These are phyloP conservation scores for Byssothecium circinans DNA, from an alignment of 2,329 filamentous ascomycete species.

Conservation along the genomic window DNA sequence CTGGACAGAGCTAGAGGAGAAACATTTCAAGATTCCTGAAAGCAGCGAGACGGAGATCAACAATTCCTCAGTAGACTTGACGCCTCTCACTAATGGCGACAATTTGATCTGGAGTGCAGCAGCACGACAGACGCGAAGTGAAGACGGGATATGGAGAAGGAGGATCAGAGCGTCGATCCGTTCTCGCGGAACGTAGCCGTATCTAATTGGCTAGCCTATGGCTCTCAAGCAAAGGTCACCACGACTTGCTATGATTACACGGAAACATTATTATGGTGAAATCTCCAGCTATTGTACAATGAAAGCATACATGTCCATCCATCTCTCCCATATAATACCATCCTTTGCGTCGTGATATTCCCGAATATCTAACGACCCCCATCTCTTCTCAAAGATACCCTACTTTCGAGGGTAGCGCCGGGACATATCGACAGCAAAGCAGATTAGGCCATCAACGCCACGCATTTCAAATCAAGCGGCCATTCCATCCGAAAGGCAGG, in stretches of 20 bases:
- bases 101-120: not conserved
- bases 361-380: not conserved
- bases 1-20: not conserved
- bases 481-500: not conserved
- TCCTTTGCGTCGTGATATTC: not conserved
- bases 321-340: not conserved
- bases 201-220: constrained; percentile 16
- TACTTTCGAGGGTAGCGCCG: too few species aligned
- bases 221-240: not conserved
- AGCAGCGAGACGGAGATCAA: not conserved
- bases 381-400: not conserved
- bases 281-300: not conserved
- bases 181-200: constrained; percentile 22
- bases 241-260: not conserved
- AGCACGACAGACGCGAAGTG: not conserved
- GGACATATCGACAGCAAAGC: not conserved
- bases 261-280: not conserved
- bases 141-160: constrained; percentile 10
- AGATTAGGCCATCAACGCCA: not conserved
- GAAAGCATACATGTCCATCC: not conserved
- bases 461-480: not conserved
- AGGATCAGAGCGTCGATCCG: constrained; percentile 8
- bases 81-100: not conserved
- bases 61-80: not conserved
- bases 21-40: constrained; percentile 1